Base-by-base conservation (phyloP, 106 monocot genomes). In the Dendrobium officinale region DNA sequence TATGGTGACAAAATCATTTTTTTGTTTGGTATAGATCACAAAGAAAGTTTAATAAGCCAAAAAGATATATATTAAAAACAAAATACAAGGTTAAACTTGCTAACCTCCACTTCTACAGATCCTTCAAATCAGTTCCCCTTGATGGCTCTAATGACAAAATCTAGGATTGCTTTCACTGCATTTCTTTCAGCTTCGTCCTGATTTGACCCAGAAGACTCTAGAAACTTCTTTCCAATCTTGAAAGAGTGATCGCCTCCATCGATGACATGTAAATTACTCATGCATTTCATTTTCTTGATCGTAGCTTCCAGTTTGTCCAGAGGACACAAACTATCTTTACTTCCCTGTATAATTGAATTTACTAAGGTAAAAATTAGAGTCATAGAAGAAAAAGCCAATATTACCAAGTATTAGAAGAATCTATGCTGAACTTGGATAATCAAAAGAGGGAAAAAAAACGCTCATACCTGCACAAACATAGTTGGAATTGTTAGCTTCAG, bases 191-290 rank as follows among this genome's bases (percentile, higher is more conserved):
- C 89, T 80, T 87, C 87, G 17, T 80, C 83, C 83, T 97, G 96
- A 80, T 41, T 84, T 37, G 82, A 49, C 55, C 94, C 92, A 40
- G 79, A 55, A 13, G 91, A 89, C 42, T 89, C 43, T 16, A 89
- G 85, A 68, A 80, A 75, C 66, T 83, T 94, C 84, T 98, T 94
- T 19, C 94, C 94, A 20, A 98, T 90, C 72, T 94, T 94, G 77
- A 97, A 89, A 24, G 97, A 97, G 73, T 94, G 97, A 73, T 97
- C 94, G 17, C 97, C 92, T 75, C 92, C 90, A 55, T 88, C 89
- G 56, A 97, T 84, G 9, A 97, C 87, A 85, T 89, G 81, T 81
- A 94, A 42, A 77, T 89, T 90, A 75, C 89, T 97, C 11, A 18
- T 6, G 49, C 89, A 85, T 74, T 84, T 90, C 97, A 97, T 97